Base-by-base conservation (phyloP, 1,284 basidiomycete genomes). In the Ganoderma multipileum region DNA sequence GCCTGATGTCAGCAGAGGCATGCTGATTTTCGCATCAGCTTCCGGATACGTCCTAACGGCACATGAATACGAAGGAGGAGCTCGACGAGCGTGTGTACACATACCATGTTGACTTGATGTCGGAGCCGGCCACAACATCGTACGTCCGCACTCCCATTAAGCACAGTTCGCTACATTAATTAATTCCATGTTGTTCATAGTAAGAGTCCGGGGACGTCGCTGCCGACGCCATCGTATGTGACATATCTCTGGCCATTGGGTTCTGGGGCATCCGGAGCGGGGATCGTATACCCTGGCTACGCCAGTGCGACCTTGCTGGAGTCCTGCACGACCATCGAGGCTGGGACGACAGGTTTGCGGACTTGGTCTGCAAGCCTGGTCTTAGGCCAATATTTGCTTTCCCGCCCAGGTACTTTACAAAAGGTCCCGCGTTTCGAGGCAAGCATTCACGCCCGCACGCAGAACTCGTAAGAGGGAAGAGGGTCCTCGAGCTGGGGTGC, bases 311-410 rank as follows among this genome's bases (percentile, higher is more conserved):
- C 92, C 0, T 78, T 94, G 2, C 80, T 90, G 14, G 92, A 94
- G 78, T 92, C 93, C 2, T 86, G 89, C 3, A 90, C 87, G 0
- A 88, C 84, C 1, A 89, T 93, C 38, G 91, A 94, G 77, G 82
- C 82, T 57, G 92, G 93, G 1, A 94, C 92, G 0, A 94, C 92
- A 0, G 93, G 93, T 6, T 78, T 94, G 55, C 84, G 90, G 64
- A 94, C 92, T 2, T 94, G 93, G 93, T 82, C 84, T 33, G 91
- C 92, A 1, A 90, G 91, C 73, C 85, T 91, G 57, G 80, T 86
- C n/a, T 81, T 94, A 16, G 87, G 89, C 0, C 84, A 89, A 61
- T 89, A 88, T 74, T 79, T 94, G n/a, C 83, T 89, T 28, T 68
- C 74, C 11, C 80, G 90, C 74, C 80, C 86, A 77, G 83, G 90